Base-by-base conservation (phyloP, 495 filamentous ascomycete genomes). In the Lepraria neglecta region DNA sequence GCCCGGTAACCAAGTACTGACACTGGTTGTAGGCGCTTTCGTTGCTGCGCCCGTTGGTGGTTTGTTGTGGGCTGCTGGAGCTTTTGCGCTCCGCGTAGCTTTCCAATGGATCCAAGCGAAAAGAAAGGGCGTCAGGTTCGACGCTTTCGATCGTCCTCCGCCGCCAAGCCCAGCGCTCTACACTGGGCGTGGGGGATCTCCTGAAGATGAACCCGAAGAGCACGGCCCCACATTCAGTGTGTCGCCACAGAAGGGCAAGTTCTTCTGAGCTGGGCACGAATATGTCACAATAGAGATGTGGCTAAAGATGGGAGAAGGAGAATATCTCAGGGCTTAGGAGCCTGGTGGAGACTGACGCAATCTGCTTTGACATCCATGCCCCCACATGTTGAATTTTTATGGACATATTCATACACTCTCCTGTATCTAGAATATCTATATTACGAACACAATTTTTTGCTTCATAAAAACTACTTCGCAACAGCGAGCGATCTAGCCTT, bases 1-100 rank as follows among this genome's bases (percentile, higher is more conserved):
- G 12, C n/a, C 19, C 15, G 1, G 27, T 28, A 6, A n/a, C 1
- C 35, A 47, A 1, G 14, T 21, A 27, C 3, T 59, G 19, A 59
- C 45, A 27, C 42, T n/a, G 3, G 10, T 11, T 45, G 38, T 44
- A 77, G 75, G 87, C 54, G 86, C 87, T n/a, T 91, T 90, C 58
- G 78, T 89, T 12, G 87, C 84, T n/a, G 86, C 86, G 6, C 87
- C 87, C 1, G 65, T 89, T 17, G 87, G 87, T 9, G 86, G 86
- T 9, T 58, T 91, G 12, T 72, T 91, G 40, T 91, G 85, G 82
- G 84, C 80, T 17, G 77, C 82, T 47, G 80, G 75, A 17, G 85
- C 84, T 17, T 75, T 86, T 31, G 76, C 64, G 19, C 61, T 82
- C 30, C 77, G 87, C 21, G 65, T 89, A 7, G 64, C 68, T 0